Evolutionary conservation across 306 rosid species (phyloP).

Genomic region (Senna tora): DNA sequence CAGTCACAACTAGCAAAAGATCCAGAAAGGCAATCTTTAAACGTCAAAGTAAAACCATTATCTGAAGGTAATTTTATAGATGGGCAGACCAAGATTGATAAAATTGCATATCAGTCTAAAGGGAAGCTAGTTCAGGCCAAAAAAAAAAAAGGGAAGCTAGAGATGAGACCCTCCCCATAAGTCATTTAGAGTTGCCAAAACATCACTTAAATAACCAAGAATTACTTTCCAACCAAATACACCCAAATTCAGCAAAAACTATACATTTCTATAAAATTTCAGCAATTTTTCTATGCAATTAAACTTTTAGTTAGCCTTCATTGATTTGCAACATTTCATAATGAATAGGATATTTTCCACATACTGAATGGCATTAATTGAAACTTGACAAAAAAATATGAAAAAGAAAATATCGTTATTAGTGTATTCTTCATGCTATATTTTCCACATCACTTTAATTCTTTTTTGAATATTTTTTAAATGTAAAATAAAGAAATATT

Average conservation of each 20-base stretch:
- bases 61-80: neutral
- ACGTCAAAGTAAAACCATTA: neutral
- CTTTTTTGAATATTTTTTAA: too few species aligned
- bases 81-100: slow-evolving; percentile 1
- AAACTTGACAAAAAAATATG: neutral
- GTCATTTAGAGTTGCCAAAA: neutral
- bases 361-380: neutral
- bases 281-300: neutral
- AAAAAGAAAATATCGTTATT: neutral
- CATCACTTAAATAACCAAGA: neutral
- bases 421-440: neutral
- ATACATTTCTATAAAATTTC: neutral
- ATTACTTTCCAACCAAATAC: slow-evolving; percentile 2
- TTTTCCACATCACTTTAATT: too few species aligned
- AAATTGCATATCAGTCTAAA: neutral
- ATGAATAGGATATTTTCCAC: neutral
- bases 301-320: too few species aligned
- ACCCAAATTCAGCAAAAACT: neutral
- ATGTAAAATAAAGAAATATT: too few species aligned
- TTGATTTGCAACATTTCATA: neutral
- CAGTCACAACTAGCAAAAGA: slow-evolving; percentile 19
- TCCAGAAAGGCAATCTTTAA: slow-evolving; percentile 1
- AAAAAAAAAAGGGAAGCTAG: neutral
- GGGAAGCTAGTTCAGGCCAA: too few species aligned
- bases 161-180: neutral